Evolutionary conservation across 2,329 filamentous ascomycete genomes (phyloP).

Genomic region (Hymenoscyphus repandus): DNA sequence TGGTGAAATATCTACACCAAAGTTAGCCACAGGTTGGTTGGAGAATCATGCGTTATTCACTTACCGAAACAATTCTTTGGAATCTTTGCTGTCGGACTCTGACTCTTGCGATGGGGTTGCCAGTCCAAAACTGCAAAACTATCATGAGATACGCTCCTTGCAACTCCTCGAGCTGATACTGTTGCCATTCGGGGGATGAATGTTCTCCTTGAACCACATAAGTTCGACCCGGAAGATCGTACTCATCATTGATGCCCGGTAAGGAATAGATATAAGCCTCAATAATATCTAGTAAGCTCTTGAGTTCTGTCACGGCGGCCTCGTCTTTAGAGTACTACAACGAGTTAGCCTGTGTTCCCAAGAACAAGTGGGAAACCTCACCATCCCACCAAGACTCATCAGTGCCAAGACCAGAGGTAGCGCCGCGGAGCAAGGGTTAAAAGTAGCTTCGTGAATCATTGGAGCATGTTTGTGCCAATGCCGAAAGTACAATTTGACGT

Average conservation of each 20-base stretch:
- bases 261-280: slow-evolving; percentile 27
- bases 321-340: slow-evolving; percentile 25
- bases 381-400: slow-evolving; percentile 30
- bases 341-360: slow-evolving; percentile 1
- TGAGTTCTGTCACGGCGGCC: slow-evolving; percentile 21
- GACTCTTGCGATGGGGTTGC: slow-evolving; percentile 23
- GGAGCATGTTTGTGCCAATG: slow-evolving; percentile 32
- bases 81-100: slow-evolving; percentile 29
- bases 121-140: slow-evolving; percentile 30
- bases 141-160: slow-evolving; percentile 31
- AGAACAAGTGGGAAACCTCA: slow-evolving; percentile 8
- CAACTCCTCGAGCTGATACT: slow-evolving; percentile 29
- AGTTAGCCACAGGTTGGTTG: too few species aligned
- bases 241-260: slow-evolving; percentile 26
- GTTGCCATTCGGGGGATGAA: slow-evolving; percentile 26
- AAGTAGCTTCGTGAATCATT: slow-evolving; percentile 29
- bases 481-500: slow-evolving; percentile 28
- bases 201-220: slow-evolving; percentile 21
- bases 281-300: slow-evolving; percentile 24
- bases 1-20: slow-evolving; percentile 29
- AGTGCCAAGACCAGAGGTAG: slow-evolving; percentile 27
- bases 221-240: slow-evolving; percentile 24
- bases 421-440: slow-evolving; percentile 27
- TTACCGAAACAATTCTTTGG: slow-evolving; percentile 25
- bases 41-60: slow-evolving; percentile 1